Base-by-base conservation (phyloP, 257 asterid species). In the Primulina huaijiensis region DNA sequence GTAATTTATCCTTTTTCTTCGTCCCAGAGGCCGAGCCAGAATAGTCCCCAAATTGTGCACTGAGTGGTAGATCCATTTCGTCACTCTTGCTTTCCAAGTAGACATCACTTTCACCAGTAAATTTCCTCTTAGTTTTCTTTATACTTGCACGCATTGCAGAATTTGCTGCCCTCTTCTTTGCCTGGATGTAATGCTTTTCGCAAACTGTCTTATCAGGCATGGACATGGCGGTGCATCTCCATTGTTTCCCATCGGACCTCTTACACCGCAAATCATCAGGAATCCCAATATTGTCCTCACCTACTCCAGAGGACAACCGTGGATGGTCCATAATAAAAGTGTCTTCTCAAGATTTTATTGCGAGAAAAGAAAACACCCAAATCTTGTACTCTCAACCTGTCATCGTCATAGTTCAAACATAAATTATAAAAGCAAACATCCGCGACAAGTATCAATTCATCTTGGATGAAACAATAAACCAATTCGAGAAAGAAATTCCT, bases 161-260 rank as follows among this genome's bases (percentile, higher is more conserved):
- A 85, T 89, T 91, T 29, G 99, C 99, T 69, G 99, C 97, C 85
- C 99, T 88, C 86, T 94, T 94, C 90, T 94, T 94, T 5, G 99
- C 99, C 86, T 94, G 99, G 78, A 85, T 86, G 89, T 91, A 94
- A 85, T 91, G 99, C 87, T 94, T 94, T 78, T 94, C 97, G 62
- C 99, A 94, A 55, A 94, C 99, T 2, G 99, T 91, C 77, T 94
- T 94, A 80, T 94, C 99, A 38, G 97, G 99, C 99, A 94, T 94
- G 71, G 99, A 94, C 93, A 91, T 78, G 76, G 99, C 99, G 11
- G 99, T 94, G 86, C 99, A 94, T 86, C 99, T 89, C 99, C 99
- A 94, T 74, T 94, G 99, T 79, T 94, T 94, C 67, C 99, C 99
- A 76, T 94, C 99, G 2, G 99, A 94, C 86, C 99, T 88, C 90